Evolutionary conservation across 148 eudicot genomes (phyloP), one percentile per base, ranked within the genome.

Genomic region (Hydrangea macrophylla): DNA sequence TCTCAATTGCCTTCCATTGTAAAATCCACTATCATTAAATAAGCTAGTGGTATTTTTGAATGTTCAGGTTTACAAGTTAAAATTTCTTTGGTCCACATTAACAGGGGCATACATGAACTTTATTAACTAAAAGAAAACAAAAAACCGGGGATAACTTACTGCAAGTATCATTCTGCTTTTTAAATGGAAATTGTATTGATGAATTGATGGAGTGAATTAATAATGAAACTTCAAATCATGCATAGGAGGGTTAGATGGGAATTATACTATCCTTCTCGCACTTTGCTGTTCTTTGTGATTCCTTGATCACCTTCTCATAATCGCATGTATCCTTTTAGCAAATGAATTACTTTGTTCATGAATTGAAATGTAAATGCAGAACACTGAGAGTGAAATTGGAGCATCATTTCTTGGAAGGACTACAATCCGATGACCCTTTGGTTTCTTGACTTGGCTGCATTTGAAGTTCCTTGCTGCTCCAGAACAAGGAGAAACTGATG

Each of bases 381-480:
- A 85, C 77, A 85, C 93, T 10, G 85, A 87, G 58, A 85, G 88
- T 70, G 89, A 89, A 62, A 85, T 90, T 15, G 87, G 91, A 56
- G 83, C 89, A 69, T 77, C 89, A 1, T 87, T 89, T 24, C 77
- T 78, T 31, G 97, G 92, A 70, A 92, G 98, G 81, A 82, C 96
- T 36, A 86, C 77, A 48, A 92, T 92, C 50, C 86, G 98, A 62
- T 92, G 81, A 92, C 54, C 40, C 58, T 62, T 33, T 10, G 44
- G 51, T 27, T 39, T 35, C 15, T 54, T 36, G 70, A 25, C 33
- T 15, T 1, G 53, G 32, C 22, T 3, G 51, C 23, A 0, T 25
- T 31, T 25, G 6, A 11, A 24, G n/a, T 24, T 36, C 33, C 42
- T 33, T 67, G 70, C 50, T 55, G 30, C 23, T 20, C 17, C 45